Percentiles rank a stretch among this genome's conserved stretches.
These are phyloP conservation scores for Nothophytophthora sp. DNA, from an alignment of 352 stramenopile species.

Conservation along the genomic window DNA sequence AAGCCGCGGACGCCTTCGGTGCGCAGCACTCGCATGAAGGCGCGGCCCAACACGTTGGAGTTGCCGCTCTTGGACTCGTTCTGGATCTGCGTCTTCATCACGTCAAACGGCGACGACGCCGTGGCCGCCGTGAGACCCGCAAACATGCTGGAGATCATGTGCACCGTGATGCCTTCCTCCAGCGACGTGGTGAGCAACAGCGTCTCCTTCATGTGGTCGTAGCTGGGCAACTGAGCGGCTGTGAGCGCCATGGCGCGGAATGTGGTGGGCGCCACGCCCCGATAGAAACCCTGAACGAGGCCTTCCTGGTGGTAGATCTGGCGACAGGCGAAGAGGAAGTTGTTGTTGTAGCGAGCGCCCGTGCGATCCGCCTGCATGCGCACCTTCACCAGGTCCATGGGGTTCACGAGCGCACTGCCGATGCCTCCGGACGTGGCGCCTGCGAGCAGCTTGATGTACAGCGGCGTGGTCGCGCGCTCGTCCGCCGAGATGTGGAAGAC, in stretches of 20 bases:
- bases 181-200: slow-evolving; percentile 42
- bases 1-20: slow-evolving; percentile 59
- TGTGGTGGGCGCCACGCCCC: slow-evolving; percentile 59
- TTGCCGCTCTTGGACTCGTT: slow-evolving; percentile 54
- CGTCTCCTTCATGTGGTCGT: slow-evolving; percentile 72
- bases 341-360: slow-evolving; percentile 54
- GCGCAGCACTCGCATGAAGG: slow-evolving; percentile 48
- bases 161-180: slow-evolving; percentile 52
- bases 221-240: slow-evolving; percentile 67
- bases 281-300: slow-evolving; percentile 59
- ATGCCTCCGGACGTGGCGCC: slow-evolving; percentile 57
- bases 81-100: slow-evolving; percentile 85
- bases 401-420: slow-evolving; percentile 64
- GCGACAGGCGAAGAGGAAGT: slow-evolving; percentile 47
- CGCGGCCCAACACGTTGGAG: slow-evolving; percentile 37
- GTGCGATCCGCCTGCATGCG: slow-evolving; percentile 72
- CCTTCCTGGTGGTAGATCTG: slow-evolving; percentile 66
- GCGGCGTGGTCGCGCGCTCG: slow-evolving; percentile 37
- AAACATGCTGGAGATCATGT: slow-evolving; percentile 68
- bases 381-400: slow-evolving; percentile 76
- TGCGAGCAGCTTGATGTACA: slow-evolving; percentile 64
- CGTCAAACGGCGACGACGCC: slow-evolving; percentile 67
- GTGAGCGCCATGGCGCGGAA: slow-evolving; percentile 69
- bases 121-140: slow-evolving; percentile 68
- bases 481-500: slow-evolving; percentile 36